Percentiles rank a stretch among this genome's conserved stretches.
Evolutionary conservation across 164 flowering plant species (phyloP).

Genomic region (Amborella trichopoda): DNA sequence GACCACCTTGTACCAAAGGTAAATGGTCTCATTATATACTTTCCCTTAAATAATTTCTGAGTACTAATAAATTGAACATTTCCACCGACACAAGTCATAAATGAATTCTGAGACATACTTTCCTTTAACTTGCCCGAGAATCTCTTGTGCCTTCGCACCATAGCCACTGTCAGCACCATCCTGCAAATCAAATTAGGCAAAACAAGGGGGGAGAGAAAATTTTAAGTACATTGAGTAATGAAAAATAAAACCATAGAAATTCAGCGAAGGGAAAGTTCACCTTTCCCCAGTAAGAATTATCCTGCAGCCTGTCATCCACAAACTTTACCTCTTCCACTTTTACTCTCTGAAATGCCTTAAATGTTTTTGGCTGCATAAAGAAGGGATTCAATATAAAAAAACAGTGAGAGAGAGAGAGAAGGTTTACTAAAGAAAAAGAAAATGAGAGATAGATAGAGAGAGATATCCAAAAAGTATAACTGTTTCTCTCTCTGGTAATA

Average conservation of each 20-base stretch:
- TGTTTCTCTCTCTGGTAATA: neutral
- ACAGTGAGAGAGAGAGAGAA: neutral
- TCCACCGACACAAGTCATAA: too few relatives aligned
- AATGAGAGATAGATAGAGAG: neutral
- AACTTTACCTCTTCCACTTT: conserved; percentile 64
- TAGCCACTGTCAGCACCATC: conserved; percentile 90
- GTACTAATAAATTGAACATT: too few relatives aligned
- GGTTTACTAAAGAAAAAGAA: neutral
- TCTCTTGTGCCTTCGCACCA: conserved; percentile 96
- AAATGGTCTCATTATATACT: too few relatives aligned
- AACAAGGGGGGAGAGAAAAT: neutral
- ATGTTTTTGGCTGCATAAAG: conserved; percentile 55
- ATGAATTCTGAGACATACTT: conserved; percentile 29
- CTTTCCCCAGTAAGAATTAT: conserved; percentile 99
- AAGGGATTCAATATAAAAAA: neutral
- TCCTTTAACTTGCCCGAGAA: conserved; percentile 92
- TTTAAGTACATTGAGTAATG: neutral
- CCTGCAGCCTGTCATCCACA: conserved; percentile 67
- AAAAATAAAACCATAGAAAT: conserved; percentile 2
- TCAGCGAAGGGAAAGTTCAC: conserved; percentile 18
- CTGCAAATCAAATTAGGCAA: conserved; percentile 20
- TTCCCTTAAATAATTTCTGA: too few relatives aligned
- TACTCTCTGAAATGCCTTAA: conserved; percentile 69
- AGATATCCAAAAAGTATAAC: neutral
- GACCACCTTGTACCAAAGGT: too few relatives aligned